Evolutionary conservation across 768 basidiomycete genomes (phyloP), one percentile per base, ranked within the genome.

Genomic region (Lepiota venenata): DNA sequence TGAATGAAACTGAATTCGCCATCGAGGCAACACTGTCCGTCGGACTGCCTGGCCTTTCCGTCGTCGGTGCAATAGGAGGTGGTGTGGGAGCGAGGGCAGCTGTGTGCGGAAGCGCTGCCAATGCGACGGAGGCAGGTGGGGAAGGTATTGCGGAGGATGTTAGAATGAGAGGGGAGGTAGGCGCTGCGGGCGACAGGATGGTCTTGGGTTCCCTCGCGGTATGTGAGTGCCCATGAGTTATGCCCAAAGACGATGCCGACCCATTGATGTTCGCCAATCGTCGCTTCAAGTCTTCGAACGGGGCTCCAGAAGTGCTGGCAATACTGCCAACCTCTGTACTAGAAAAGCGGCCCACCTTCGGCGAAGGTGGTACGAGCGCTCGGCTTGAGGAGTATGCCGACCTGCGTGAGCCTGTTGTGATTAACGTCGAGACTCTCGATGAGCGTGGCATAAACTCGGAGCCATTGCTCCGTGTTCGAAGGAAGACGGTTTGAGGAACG

Each of bases 401-500:
- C 25, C 22, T 55, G 7, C 47, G 35, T 10, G 53, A 55, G 8
- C 46, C 55, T 20, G 51, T 50, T 18, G 57, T 54, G n/a, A 59
- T 67, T 22, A 70, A 58, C 1, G 63, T 68, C 6, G 72, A 71
- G 43, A 74, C 69, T 53, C 75, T 74, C 29, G 79, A 74, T 5
- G 70, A 67, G 12, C 66, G 53, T 22, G 45, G 46, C 18, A 35
- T 22, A 42, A 41, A 55, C 14, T 55, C 53, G 9, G 80, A 25
- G 78, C 74, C 12, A 71, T 72, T 65, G 20, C 69, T 64, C 22
- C 79, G 71, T n/a, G 80, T 64, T 61, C 81, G 90, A 60, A 97
- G 73, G 69, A 98, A 97, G 16, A 97, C 85, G 0, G 93, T 97
- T 56, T 91, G 92, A 11, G 93, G 93, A 0, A 94, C 89, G 4